These are phyloP conservation scores for Vitis hybrid DNA, from an alignment of 177 flowering plant species.

Conservation along the genomic window DNA sequence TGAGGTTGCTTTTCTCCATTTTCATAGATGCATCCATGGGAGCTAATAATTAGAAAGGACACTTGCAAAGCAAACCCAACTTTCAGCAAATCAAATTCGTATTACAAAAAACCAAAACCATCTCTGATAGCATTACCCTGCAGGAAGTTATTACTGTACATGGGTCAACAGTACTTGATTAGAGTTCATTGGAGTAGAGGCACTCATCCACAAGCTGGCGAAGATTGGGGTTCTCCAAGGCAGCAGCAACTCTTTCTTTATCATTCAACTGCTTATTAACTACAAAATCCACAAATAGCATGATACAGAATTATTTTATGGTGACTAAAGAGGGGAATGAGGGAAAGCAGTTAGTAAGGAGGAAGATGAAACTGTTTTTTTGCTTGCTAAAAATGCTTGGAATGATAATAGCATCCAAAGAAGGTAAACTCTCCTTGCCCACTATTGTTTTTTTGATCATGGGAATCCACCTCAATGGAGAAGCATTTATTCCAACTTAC, in stretches of 20 bases:
- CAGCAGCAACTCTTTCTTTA: slow-evolving; percentile 91
- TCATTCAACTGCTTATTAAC: slow-evolving; percentile 92
- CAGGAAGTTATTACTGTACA: background rate
- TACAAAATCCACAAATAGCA: slow-evolving; percentile 22
- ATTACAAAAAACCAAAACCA: too few species aligned
- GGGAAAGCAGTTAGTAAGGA: background rate
- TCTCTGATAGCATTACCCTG: too few species aligned
- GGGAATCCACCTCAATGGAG: too few species aligned
- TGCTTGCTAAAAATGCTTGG: background rate
- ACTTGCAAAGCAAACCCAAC: background rate
- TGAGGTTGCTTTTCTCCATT: background rate
- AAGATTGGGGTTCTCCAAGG: slow-evolving; percentile 89
- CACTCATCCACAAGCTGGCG: slow-evolving; percentile 95
- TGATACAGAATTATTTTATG: background rate
- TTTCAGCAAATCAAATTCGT: background rate
- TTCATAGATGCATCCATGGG: background rate
- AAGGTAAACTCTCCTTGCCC: background rate
- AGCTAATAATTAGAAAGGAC: background rate
- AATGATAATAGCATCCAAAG: background rate
- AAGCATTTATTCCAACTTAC: too few species aligned
- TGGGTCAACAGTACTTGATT: slow-evolving; percentile 9
- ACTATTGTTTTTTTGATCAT: too few species aligned
- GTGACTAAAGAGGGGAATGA: background rate
- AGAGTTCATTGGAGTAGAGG: slow-evolving; percentile 72
- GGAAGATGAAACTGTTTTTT: background rate